Percentiles rank a stretch among this genome's conserved stretches.
These are phyloP conservation scores for Limnanthes douglasii DNA, from an alignment of 345 rosid species.

Conservation along the genomic window DNA sequence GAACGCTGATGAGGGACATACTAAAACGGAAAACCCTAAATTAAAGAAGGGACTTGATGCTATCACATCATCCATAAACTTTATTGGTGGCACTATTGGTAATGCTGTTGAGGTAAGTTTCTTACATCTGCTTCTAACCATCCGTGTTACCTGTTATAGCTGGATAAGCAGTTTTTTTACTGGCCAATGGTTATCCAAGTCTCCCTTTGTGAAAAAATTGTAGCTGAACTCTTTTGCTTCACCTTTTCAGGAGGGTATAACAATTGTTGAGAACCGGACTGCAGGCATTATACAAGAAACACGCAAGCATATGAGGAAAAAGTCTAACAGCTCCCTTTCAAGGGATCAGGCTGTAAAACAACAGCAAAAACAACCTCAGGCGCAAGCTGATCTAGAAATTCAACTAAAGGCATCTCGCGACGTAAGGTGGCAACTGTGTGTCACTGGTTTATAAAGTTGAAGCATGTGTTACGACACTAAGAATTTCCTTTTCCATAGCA, in stretches of 20 bases:
- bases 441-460: too few relatives aligned
- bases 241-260: constrained; percentile 60
- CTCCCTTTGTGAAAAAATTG: neutral
- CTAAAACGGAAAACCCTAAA: constrained; percentile 35
- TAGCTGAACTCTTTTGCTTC: constrained; percentile 7
- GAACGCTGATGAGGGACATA: constrained; percentile 14
- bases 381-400: constrained; percentile 61
- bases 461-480: too few relatives aligned
- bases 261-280: constrained; percentile 65
- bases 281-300: constrained; percentile 83
- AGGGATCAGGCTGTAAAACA: constrained; percentile 23
- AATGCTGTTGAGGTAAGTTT: constrained; percentile 66
- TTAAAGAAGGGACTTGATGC: constrained; percentile 52
- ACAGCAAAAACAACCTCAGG: constrained; percentile 17
- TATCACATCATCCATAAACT: constrained; percentile 56
- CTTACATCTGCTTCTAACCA: too few relatives aligned
- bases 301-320: constrained; percentile 57
- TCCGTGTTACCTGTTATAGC: too few relatives aligned
- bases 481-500: too few relatives aligned
- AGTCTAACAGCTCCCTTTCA: constrained; percentile 23
- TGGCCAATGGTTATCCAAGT: neutral
- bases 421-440: constrained; percentile 90
- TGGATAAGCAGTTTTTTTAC: too few relatives aligned
- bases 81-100: constrained; percentile 68
- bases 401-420: constrained; percentile 99